Evolutionary conservation across 495 filamentous ascomycete genomes (phyloP).

Genomic region (Polyplosphaeria fusca): DNA sequence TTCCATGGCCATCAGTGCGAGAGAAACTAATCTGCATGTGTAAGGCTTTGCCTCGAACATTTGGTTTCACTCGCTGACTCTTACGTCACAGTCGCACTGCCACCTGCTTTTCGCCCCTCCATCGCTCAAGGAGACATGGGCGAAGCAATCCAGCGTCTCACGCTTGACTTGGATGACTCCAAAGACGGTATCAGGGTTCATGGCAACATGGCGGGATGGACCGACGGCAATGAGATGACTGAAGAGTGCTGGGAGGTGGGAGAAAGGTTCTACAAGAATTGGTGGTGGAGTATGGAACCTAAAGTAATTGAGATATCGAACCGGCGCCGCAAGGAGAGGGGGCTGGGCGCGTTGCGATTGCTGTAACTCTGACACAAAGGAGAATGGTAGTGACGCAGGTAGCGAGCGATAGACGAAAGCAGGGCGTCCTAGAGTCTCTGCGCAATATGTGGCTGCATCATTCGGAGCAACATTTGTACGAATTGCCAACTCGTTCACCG

Average conservation of each 20-base stretch:
- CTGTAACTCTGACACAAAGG: neutral
- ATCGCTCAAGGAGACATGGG: conserved; percentile 37
- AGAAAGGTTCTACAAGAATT: conserved; percentile 48
- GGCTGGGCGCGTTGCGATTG: conserved; percentile 9
- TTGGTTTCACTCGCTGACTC: too few species aligned
- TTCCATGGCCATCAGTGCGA: conserved; percentile 50
- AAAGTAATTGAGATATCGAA: conserved; percentile 46
- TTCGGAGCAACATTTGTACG: too few species aligned
- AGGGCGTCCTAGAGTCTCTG: too few species aligned
- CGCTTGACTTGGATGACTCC: conserved; percentile 51
- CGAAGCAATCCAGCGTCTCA: conserved; percentile 42
- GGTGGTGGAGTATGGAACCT: conserved; percentile 54
- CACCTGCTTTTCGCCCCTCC: conserved; percentile 41
- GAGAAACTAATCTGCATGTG: conserved; percentile 47
- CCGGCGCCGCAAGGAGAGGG: conserved; percentile 36
- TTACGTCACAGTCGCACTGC: too few species aligned
- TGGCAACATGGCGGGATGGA: conserved; percentile 21
- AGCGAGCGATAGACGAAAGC: too few species aligned
- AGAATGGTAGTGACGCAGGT: too few species aligned
- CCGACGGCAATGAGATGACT: conserved; percentile 40
- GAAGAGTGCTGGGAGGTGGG: conserved; percentile 48
- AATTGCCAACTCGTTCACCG: too few species aligned
- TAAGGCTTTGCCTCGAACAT: too few species aligned
- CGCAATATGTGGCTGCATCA: too few species aligned
- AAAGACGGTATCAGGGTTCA: conserved; percentile 46